These are phyloP conservation scores for Cryptococcus sp. DNA, from an alignment of 1,284 basidiomycete genomes.

Conservation along the genomic window DNA sequence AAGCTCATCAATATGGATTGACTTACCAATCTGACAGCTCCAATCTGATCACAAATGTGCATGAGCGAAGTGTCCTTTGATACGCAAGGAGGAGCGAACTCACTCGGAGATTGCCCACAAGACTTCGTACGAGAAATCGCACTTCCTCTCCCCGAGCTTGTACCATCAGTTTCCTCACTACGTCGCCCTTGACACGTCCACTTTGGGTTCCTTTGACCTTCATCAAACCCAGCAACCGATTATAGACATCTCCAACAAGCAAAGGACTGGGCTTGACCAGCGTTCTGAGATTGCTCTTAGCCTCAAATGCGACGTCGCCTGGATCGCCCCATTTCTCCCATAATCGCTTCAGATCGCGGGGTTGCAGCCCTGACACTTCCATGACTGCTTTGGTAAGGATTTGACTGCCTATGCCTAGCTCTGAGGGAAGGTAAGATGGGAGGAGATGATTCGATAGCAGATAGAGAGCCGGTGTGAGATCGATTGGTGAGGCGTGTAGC, in stretches of 20 bases:
- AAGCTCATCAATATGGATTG: not conserved
- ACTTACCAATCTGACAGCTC: slow-evolving; percentile 71
- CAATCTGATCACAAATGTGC: slow-evolving; percentile 61
- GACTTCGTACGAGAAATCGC: slow-evolving; percentile 77
- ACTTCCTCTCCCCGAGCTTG: slow-evolving; percentile 83
- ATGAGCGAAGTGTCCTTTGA: not conserved
- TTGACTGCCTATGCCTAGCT: slow-evolving; percentile 74
- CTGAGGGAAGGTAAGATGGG: slow-evolving; percentile 72
- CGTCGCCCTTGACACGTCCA: slow-evolving; percentile 71
- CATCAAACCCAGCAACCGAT: slow-evolving; percentile 66
- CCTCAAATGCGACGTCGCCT: slow-evolving; percentile 79
- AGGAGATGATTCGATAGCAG: slow-evolving; percentile 83
- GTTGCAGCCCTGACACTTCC: slow-evolving; percentile 75
- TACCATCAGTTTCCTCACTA: slow-evolving; percentile 79
- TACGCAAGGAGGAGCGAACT: slow-evolving; percentile 12
- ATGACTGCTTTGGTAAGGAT: slow-evolving; percentile 78
- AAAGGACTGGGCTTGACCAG: slow-evolving; percentile 72
- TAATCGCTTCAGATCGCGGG: slow-evolving; percentile 65
- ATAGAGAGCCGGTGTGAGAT: slow-evolving; percentile 80
- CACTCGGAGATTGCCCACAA: slow-evolving; percentile 79
- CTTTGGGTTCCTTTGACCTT: slow-evolving; percentile 72
- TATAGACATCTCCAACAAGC: slow-evolving; percentile 66
- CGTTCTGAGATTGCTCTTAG: slow-evolving; percentile 75
- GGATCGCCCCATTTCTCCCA: slow-evolving; percentile 65
- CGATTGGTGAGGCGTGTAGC: slow-evolving; percentile 66